Base-by-base conservation (phyloP, 2,329 filamentous ascomycete genomes). In the Anthostomella pinea region DNA sequence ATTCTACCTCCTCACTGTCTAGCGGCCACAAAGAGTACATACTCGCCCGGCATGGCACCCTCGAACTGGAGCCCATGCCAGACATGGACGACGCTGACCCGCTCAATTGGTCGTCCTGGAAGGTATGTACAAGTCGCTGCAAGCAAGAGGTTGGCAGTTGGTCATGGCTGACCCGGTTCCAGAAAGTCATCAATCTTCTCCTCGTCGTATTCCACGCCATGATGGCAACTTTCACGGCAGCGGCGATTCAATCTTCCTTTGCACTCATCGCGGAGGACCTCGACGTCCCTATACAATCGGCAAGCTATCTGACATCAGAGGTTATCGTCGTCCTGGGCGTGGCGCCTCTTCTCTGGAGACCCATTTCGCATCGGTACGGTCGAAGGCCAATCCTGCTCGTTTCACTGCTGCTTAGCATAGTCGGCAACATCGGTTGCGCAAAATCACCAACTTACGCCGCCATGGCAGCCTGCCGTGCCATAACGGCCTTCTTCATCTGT, bases 141-240 rank as follows among this genome's bases (percentile, higher is more conserved):
- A n/a, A n/a, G n/a, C n/a, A n/a, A n/a, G n/a, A n/a, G n/a, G n/a
- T n/a, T n/a, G n/a, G n/a, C n/a, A n/a, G n/a, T n/a, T n/a, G n/a
- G n/a, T n/a, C n/a, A n/a, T n/a, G n/a, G n/a, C n/a, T n/a, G n/a
- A n/a, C n/a, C n/a, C n/a, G n/a, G n/a, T n/a, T n/a, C n/a, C n/a
- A n/a, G 33, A 43, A 43, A 32, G 33, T 20, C 28, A 3, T 41
- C n/a, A 43, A 43, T 19, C 37, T 43, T 2, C 9, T 32, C 18
- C 39, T 43, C 25, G 25, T 43, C 27, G 41, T 33, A 4, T 43
- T 43, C 7, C 41, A 43, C 22, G 41, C 33, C 3, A 40, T 38
- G 15, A 41, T 43, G 41, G 29, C 41, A 4, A 43, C 41, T 5
- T 43, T 43, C 23, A 43, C 33, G 11, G 41, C 41, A 2, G 21